Evolutionary conservation across 169 alveolate species (phyloP).

Genomic region (Cryptosporidium meleagridis): DNA sequence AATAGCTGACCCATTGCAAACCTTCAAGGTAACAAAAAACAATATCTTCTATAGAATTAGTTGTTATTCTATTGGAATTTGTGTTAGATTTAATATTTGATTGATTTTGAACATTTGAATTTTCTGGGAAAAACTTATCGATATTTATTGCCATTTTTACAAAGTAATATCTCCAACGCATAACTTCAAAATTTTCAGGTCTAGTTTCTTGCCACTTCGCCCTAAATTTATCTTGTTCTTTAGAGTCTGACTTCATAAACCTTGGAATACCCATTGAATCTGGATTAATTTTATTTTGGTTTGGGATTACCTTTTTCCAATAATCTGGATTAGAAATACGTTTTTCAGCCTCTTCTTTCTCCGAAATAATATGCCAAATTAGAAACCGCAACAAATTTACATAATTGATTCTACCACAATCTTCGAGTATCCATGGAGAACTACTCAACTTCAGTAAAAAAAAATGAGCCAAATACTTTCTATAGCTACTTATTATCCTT

Average conservation of each 20-base stretch:
- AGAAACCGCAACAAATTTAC: constrained; percentile 75
- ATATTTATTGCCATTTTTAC: constrained; percentile 43
- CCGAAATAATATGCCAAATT: constrained; percentile 80
- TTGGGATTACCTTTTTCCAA: constrained; percentile 68
- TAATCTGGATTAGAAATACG: constrained; percentile 68
- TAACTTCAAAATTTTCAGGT: constrained; percentile 24
- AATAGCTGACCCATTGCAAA: constrained; percentile 94
- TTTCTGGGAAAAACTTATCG: not conserved
- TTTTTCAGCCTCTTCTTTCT: constrained; percentile 80
- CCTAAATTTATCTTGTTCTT: constrained; percentile 9
- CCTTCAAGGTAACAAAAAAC: constrained; percentile 93
- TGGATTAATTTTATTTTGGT: not conserved
- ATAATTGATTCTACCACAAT: constrained; percentile 80
- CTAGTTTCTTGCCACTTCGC: constrained; percentile 25
- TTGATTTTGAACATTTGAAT: not conserved
- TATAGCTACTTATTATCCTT: constrained; percentile 84
- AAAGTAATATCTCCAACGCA: constrained; percentile 71
- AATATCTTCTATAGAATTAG: constrained; percentile 82
- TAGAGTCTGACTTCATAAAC: constrained; percentile 26
- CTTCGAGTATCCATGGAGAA: constrained; percentile 79
- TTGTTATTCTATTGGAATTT: constrained; percentile 13
- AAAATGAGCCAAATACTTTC: constrained; percentile 80
- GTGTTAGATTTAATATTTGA: constrained; percentile 33
- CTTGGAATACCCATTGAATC: constrained; percentile 37
- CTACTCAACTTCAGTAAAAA: constrained; percentile 25